Evolutionary conservation across 2,329 filamentous ascomycete species (phyloP), one percentile per base, ranked within the genome.

Genomic region (Aspergillus sergii): DNA sequence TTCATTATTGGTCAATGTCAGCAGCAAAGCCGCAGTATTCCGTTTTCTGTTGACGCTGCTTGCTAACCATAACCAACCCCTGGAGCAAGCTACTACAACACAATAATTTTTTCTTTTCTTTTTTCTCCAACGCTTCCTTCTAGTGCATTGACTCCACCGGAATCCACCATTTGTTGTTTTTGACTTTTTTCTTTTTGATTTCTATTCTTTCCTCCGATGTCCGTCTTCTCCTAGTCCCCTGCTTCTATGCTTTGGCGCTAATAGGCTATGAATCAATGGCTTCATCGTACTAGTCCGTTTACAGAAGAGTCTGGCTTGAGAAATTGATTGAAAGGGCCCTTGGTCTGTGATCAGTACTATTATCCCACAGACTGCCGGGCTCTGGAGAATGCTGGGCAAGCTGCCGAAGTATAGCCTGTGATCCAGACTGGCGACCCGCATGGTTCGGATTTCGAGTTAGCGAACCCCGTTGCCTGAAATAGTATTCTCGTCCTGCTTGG

Each of bases 391-490:
- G 34, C 36, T 53, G 57, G 34, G 45, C 34, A 51, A 43, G 55
- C 57, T 58, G 28, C 45, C 43, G 50, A 36, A 57, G 30, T 26
- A 41, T 58, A 61, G 34, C 32, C 36, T 53, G 53, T 46, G 41
- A 58, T 53, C 41, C 41, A 55, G 58, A 19, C 30, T 58, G 51
- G 48, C 32, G 55, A 61, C 58, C 60, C 62, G 64, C 61, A 64
- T 21, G 53, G 57, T 34, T 58, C 64, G 66, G 63, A 60, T 65
- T 61, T 63, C 63, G 50, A 51, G 57, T 61, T 56, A 61, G 60
- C 55, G 57, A 59, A 61, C 65, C 62, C 64, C 61, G 66, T 69
- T 62, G 61, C 66, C 63, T 62, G 66, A 70, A 72, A 72, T 72
- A 72, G 69, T 62, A 64, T 64, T 63, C 57, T 55, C 46, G 28